These are phyloP conservation scores for Leccinum glutinopallens DNA, from an alignment of 1,284 basidiomycete genomes.

Conservation along the genomic window DNA sequence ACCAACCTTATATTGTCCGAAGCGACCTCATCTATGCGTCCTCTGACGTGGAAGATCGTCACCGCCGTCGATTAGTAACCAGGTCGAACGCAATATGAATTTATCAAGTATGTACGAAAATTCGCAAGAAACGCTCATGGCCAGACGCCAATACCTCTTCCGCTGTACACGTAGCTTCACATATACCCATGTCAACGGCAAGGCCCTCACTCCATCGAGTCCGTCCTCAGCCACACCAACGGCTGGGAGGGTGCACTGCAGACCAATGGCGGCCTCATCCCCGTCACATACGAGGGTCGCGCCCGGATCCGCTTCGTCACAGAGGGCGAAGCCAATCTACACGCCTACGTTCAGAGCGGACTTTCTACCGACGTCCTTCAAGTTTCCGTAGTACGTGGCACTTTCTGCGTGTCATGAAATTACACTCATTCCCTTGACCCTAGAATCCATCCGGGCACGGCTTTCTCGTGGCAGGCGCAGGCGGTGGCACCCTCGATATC, in stretches of 20 bases:
- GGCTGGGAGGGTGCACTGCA: slow-evolving; percentile 84
- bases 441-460: slow-evolving; percentile 71
- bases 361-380: slow-evolving; percentile 68
- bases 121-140: too few relatives aligned
- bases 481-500: slow-evolving; percentile 78
- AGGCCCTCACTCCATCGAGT: slow-evolving; percentile 56
- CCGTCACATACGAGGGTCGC: slow-evolving; percentile 69
- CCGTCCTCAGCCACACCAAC: slow-evolving; percentile 77
- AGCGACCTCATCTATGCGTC: too few relatives aligned
- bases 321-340: slow-evolving; percentile 79
- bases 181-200: slow-evolving; percentile 73
- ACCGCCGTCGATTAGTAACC: too few relatives aligned
- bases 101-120: too few relatives aligned
- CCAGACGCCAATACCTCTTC: slow-evolving; percentile 56
- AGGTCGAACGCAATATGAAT: too few relatives aligned
- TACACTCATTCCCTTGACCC: slow-evolving; percentile 13
- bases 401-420: not conserved
- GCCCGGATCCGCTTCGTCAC: slow-evolving; percentile 76
- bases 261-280: slow-evolving; percentile 66
- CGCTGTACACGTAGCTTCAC: slow-evolving; percentile 68
- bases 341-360: slow-evolving; percentile 74
- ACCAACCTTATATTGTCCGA: too few relatives aligned
- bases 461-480: slow-evolving; percentile 77
- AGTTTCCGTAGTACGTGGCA: slow-evolving; percentile 54
- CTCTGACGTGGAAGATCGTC: too few relatives aligned